Percentiles rank a stretch among this genome's conserved stretches.
These are phyloP conservation scores for Lachnellula occidentalis DNA, from an alignment of 2,329 filamentous ascomycete species.

Conservation along the genomic window DNA sequence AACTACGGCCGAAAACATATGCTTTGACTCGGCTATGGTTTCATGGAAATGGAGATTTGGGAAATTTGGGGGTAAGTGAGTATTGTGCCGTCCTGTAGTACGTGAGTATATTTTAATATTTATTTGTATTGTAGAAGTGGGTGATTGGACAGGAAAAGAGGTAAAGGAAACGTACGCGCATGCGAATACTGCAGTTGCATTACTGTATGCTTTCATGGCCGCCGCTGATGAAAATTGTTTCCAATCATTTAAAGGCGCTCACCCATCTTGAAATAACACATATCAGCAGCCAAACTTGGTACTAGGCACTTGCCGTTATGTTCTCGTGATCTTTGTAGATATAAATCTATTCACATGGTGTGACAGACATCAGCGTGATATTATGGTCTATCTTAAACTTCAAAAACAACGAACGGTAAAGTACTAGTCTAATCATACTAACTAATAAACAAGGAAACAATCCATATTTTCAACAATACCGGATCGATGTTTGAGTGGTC, in stretches of 20 bases:
- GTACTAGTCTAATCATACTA: too few species aligned
- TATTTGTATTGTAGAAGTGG: background rate
- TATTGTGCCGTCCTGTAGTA: background rate
- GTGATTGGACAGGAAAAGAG: background rate
- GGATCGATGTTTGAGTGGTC: background rate
- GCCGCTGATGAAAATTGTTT: background rate
- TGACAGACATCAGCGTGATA: too few species aligned
- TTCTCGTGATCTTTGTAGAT: too few species aligned
- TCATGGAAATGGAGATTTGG: background rate
- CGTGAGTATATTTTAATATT: background rate
- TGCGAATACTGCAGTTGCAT: constrained; percentile 19
- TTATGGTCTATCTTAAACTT: too few species aligned
- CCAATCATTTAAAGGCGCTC: too few species aligned
- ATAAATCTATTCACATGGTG: too few species aligned
- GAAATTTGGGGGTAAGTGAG: background rate
- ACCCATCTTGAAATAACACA: too few species aligned
- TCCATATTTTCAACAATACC: background rate
- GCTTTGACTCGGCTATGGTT: background rate
- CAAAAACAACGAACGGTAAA: too few species aligned
- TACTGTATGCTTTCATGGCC: constrained; percentile 9
- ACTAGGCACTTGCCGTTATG: too few species aligned
- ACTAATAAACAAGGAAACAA: background rate
- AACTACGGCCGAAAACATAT: constrained; percentile 2
- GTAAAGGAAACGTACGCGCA: background rate
- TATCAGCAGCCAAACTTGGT: too few species aligned